phyloP scores from a whole-genome alignment of 2,329 filamentous ascomycete genomes.

The Passalora sequoiae region DNA sequence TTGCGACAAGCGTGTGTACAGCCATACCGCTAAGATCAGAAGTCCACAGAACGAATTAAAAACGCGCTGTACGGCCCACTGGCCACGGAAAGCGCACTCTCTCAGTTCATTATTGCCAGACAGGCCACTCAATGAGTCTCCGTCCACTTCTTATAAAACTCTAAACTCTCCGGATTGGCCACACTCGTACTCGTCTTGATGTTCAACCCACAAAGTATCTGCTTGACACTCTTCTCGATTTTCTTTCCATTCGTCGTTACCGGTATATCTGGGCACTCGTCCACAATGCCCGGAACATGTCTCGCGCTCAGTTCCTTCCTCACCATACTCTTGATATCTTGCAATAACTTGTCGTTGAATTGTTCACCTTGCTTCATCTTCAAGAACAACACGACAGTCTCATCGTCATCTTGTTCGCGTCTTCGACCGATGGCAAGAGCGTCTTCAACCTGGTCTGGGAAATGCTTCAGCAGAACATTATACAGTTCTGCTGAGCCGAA shows the following conservation, averaged over 20 bases:
- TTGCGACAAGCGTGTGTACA: no score
- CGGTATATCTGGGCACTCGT: conserved; percentile 80
- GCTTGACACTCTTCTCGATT: conserved; percentile 94
- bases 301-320: conserved; percentile 76
- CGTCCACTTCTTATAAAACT: conserved; percentile 82
- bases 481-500: conserved; percentile 96
- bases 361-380: conserved; percentile 60
- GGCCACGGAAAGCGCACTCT: no score
- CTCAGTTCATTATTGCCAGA: no score
- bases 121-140: conserved; percentile 39
- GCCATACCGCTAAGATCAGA: no score
- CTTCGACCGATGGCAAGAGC: conserved; percentile 81
- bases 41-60: no score
- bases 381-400: conserved; percentile 83
- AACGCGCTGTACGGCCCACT: no score
- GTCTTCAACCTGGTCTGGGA: conserved; percentile 72
- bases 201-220: conserved; percentile 81
- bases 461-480: conserved; percentile 82
- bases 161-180: conserved; percentile 81
- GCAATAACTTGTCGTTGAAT: conserved; percentile 58
- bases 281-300: conserved; percentile 80
- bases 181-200: conserved; percentile 89
- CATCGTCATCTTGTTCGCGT: conserved; percentile 65
- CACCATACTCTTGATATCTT: conserved; percentile 62
- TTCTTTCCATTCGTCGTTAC: conserved; percentile 96